A percentile compares a stretch with the other conserved stretches of the same genome.
Evolutionary conservation across 2,329 filamentous ascomycete genomes (phyloP).

Genomic region (Bisporella sp.): DNA sequence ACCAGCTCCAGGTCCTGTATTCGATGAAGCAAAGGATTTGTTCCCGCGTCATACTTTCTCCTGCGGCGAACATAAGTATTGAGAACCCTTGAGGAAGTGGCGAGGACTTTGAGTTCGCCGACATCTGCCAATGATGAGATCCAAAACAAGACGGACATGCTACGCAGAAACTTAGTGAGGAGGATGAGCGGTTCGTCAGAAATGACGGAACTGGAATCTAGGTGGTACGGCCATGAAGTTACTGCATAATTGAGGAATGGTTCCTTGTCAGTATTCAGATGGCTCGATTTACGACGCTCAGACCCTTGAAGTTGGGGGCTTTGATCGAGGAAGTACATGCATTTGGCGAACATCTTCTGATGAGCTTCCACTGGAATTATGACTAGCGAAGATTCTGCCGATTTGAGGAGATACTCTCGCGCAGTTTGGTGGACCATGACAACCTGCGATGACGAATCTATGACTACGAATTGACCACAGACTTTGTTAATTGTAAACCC

Average conservation of each 20-base stretch:
- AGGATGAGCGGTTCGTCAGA: conserved; percentile 7
- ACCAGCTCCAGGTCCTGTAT: conserved; percentile 20
- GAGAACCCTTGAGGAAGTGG: conserved; percentile 22
- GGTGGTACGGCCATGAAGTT: conserved; percentile 22
- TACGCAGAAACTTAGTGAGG: conserved; percentile 22
- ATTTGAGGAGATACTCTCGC: conserved; percentile 22
- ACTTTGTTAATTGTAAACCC: conserved; percentile 21
- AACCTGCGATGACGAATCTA: conserved; percentile 24
- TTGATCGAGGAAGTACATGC: background rate
- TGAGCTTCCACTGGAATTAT: conserved; percentile 1
- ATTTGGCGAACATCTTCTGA: conserved; percentile 1
- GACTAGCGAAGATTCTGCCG: background rate
- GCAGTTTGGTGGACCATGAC: conserved; percentile 31
- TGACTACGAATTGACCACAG: conserved; percentile 27
- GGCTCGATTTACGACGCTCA: background rate
- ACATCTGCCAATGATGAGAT: conserved; percentile 24
- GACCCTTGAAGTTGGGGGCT: background rate
- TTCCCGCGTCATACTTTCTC: conserved; percentile 5
- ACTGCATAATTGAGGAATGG: conserved; percentile 21
- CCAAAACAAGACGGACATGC: conserved; percentile 26
- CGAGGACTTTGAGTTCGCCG: conserved; percentile 21
- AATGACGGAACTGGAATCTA: conserved; percentile 5
- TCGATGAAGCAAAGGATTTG: conserved; percentile 7
- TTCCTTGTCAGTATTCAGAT: background rate
- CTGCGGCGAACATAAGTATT: conserved; percentile 12